Evolutionary conservation across 345 rosid species (phyloP), one percentile per base, ranked within the genome.

Genomic region (Brassica cretica): DNA sequence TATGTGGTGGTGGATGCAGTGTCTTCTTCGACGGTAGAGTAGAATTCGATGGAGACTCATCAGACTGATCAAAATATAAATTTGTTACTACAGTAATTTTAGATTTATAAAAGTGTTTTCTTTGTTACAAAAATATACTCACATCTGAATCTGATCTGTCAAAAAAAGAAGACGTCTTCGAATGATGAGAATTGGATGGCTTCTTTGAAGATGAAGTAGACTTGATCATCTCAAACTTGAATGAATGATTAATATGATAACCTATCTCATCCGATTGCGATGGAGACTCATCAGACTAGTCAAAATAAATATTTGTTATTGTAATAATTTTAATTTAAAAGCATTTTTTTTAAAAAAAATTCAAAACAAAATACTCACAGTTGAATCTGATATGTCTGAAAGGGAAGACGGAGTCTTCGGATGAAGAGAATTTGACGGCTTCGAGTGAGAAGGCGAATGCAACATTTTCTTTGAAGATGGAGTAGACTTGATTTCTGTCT

Each of bases 31-130:
- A 46, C 55, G 15, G 15, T 46, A 4, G 53, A 46, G 55, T 46
- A 46, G 55, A 46, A 80, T 91, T 95, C 1, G 90, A 89, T 0
- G 94, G 93, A 25, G 94, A 87, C 79, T 93, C 97, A 29, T 61
- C 80, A 4, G 93, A 88, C 98, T 94, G 85, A 73, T 78, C 16
- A 70, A 78, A 67, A 6, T 55, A 6, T 4, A 12, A 16, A 16
- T n/a, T 51, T 51, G 39, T 39, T 6, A 68, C 29, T 19, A 65
- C 32, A 0, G 58, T 66, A 73, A 67, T 37, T 66, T 29, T 12
- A 46, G 55, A 46, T 14, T 46, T 2, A 32, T 66, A 60, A 55
- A 55, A 46, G 72, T 58, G n/a, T 2, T 73, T 46, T 35, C 0
- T 69, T 49, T 33, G n/a, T 41, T 33, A 14, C 16, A 51, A 51